A percentile compares a stretch with the other conserved stretches of the same genome.
Evolutionary conservation across 2,329 filamentous ascomycete genomes (phyloP).

Genomic region (Niveomyces coronatus): DNA sequence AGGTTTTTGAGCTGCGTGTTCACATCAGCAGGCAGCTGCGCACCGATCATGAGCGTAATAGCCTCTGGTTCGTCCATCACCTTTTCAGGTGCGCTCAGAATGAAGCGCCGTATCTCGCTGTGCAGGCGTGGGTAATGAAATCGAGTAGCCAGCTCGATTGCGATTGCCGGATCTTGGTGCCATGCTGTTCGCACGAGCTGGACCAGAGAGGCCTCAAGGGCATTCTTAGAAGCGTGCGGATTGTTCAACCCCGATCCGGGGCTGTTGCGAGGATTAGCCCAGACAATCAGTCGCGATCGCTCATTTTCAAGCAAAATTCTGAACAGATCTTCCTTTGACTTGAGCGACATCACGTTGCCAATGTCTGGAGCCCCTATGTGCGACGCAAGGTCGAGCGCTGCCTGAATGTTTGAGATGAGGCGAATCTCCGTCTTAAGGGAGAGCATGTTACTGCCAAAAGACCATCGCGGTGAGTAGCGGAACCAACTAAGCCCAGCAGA

Average conservation of each 20-base stretch:
- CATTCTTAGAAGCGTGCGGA: constrained; percentile 29
- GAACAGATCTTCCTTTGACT: constrained; percentile 75
- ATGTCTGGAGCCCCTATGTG: constrained; percentile 44
- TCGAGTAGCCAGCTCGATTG: constrained; percentile 71
- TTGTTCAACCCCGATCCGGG: constrained; percentile 28
- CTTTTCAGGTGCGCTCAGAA: constrained; percentile 76
- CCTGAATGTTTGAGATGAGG: constrained; percentile 64
- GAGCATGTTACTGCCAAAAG: constrained; percentile 85
- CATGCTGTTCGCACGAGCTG: constrained; percentile 73
- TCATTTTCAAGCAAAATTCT: constrained; percentile 75
- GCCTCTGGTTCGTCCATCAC: constrained; percentile 74
- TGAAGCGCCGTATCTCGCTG: constrained; percentile 65
- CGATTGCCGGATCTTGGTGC: constrained; percentile 73
- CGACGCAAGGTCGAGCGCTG: constrained; percentile 53
- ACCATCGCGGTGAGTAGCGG: constrained; percentile 72
- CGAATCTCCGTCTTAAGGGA: constrained; percentile 90
- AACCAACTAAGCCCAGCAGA: constrained; percentile 89
- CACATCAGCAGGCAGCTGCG: constrained; percentile 66
- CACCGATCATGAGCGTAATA: constrained; percentile 70
- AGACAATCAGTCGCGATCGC: constrained; percentile 72
- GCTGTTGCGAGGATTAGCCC: constrained; percentile 72
- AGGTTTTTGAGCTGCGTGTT: constrained; percentile 79
- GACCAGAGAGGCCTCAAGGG: constrained; percentile 37
- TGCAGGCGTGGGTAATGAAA: constrained; percentile 67
- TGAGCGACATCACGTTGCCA: constrained; percentile 53